Evolutionary conservation across 139 green algal genomes (phyloP).

Genomic region (Closterium sp.): DNA sequence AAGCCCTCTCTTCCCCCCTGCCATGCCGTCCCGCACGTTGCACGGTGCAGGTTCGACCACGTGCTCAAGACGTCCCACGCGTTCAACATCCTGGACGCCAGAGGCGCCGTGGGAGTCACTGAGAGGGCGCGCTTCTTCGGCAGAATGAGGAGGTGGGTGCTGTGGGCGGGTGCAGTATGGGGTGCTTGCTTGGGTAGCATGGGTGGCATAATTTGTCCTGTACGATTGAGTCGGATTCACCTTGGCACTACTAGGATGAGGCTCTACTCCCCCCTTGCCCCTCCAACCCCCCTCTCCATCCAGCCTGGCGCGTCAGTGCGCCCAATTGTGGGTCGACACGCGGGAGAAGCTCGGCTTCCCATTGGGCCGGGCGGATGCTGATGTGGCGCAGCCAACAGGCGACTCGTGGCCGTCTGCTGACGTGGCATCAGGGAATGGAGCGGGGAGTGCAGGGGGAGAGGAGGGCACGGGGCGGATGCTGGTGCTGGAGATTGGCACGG

Average conservation of each 20-base stretch:
- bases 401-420: neutral
- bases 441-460: conserved; percentile 6
- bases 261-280: neutral
- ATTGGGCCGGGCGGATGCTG: conserved; percentile 60
- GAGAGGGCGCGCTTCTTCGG: conserved; percentile 92
- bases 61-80: conserved; percentile 95
- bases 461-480: conserved; percentile 60
- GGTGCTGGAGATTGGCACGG: conserved; percentile 93
- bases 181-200: too few relatives aligned
- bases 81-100: conserved; percentile 97
- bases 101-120: conserved; percentile 84
- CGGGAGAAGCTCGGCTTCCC: conserved; percentile 88
- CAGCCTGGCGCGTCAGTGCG: conserved; percentile 54
- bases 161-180: neutral
- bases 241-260: too few relatives aligned
- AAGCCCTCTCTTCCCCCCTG: too few relatives aligned
- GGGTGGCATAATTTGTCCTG: too few relatives aligned
- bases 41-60: conserved; percentile 75
- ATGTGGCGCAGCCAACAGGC: neutral
- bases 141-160: conserved; percentile 68
- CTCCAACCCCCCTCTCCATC: neutral
- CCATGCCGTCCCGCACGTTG: neutral
- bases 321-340: conserved; percentile 79
- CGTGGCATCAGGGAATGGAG: conserved; percentile 36
- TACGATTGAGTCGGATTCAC: too few relatives aligned